A percentile compares a stretch with the other conserved stretches of the same genome.
Conservation (phyloP, 306 rosid genomes). For the Mimosa bimucronata region DNA sequence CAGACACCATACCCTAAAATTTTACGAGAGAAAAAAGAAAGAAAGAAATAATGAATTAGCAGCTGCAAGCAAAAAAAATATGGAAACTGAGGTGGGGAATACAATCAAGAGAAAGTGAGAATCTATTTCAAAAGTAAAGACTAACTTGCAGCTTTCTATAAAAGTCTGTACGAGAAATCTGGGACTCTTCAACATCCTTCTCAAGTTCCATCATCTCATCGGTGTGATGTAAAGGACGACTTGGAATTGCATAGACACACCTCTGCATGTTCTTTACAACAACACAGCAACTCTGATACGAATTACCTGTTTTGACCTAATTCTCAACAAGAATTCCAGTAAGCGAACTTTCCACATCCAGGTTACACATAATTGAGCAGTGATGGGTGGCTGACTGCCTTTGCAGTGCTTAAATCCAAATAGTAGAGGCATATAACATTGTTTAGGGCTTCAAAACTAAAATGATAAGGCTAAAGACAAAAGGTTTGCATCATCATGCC, state of each 20-base stretch:
- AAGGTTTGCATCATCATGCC: conserved; percentile 6
- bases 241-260: conserved; percentile 87
- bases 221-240: conserved; percentile 46
- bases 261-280: conserved; percentile 89
- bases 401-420: neutral
- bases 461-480: neutral
- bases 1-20: conserved; percentile 70
- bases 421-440: neutral
- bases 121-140: conserved; percentile 15
- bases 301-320: conserved; percentile 79
- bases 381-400: conserved; percentile 1
- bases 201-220: conserved; percentile 69
- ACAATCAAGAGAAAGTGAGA: conserved; percentile 23
- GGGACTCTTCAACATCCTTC: conserved; percentile 66
- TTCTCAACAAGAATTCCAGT: conserved; percentile 37
- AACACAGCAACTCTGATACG: conserved; percentile 87
- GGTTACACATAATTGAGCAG: conserved; percentile 27
- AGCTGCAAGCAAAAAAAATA: conserved; percentile 16
- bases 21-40: neutral
- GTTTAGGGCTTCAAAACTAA: neutral
- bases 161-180: conserved; percentile 63
- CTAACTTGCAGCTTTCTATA: conserved; percentile 70
- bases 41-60: conserved; percentile 24
- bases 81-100: conserved; percentile 25
- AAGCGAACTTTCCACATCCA: conserved; percentile 32